phyloP scores from a whole-genome alignment of 2,329 filamentous ascomycete genomes.

The Fusarium compactum region DNA sequence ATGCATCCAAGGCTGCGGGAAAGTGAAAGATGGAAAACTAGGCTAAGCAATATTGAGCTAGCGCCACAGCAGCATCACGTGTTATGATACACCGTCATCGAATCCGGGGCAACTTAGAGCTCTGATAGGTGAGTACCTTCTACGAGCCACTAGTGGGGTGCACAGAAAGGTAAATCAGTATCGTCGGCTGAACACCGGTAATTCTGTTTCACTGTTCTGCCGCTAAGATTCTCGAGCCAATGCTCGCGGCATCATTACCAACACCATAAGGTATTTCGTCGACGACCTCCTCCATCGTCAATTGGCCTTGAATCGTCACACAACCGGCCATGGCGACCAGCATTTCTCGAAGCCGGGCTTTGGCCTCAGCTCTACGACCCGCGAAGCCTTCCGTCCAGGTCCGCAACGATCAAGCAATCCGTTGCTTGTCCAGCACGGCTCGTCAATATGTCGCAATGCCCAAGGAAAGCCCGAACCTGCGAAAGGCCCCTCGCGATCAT shows the following conservation, averaged over 20 bases:
- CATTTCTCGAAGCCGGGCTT: constrained; percentile 66
- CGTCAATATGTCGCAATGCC: constrained; percentile 66
- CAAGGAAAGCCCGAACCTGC: constrained; percentile 74
- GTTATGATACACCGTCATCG: constrained; percentile 20
- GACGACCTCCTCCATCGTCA: constrained; percentile 51
- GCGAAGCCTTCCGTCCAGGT: constrained; percentile 58
- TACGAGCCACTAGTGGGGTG: background rate
- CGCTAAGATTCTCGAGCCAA: constrained; percentile 45
- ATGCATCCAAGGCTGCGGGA: constrained; percentile 48
- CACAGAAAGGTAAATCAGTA: constrained; percentile 37
- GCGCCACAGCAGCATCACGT: constrained; percentile 40
- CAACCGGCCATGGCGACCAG: constrained; percentile 69
- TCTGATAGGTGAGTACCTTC: constrained; percentile 38
- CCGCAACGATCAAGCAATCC: constrained; percentile 57
- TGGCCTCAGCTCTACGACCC: constrained; percentile 69
- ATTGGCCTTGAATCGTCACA: constrained; percentile 58
- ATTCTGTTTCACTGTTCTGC: constrained; percentile 30
- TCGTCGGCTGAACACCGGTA: constrained; percentile 50
- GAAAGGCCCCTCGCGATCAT: constrained; percentile 70
- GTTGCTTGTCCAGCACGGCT: constrained; percentile 65
- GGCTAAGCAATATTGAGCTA: constrained; percentile 43
- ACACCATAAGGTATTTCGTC: constrained; percentile 47
- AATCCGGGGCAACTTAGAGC: background rate
- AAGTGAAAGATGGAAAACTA: constrained; percentile 48
- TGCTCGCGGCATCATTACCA: constrained; percentile 50